A percentile compares a stretch with the other conserved stretches of the same genome.
These are phyloP conservation scores for Saccharomycopsis guyanensis DNA, from an alignment of 805 yeast genomes.

Conservation along the genomic window DNA sequence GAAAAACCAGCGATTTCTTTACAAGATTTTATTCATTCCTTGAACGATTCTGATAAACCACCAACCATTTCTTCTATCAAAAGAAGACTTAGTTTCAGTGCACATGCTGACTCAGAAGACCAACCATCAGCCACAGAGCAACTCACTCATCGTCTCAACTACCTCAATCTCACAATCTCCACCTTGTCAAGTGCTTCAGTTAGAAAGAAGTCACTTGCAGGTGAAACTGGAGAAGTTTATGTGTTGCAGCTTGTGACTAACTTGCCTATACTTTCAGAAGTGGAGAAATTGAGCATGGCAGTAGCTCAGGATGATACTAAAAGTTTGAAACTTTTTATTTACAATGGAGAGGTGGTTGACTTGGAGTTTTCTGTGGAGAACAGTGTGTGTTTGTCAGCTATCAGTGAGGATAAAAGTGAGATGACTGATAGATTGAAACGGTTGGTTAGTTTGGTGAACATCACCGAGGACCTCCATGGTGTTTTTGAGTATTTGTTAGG, in stretches of 20 bases:
- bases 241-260: slow-evolving; percentile 9
- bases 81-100: slow-evolving; percentile 5
- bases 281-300: no score
- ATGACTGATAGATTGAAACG: slow-evolving; percentile 5
- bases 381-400: slow-evolving; percentile 6
- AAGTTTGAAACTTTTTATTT: slow-evolving; percentile 8
- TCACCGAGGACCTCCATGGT: slow-evolving; percentile 15
- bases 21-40: slow-evolving; percentile 1
- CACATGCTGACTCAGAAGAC: neutral
- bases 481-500: no score
- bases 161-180: neutral
- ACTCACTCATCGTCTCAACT: neutral
- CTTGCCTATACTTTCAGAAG: slow-evolving; percentile 3
- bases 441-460: slow-evolving; percentile 4
- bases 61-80: neutral
- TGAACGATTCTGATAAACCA: neutral
- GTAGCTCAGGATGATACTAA: slow-evolving; percentile 3
- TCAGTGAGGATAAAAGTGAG: slow-evolving; percentile 1
- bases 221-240: slow-evolving; percentile 4
- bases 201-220: neutral
- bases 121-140: neutral
- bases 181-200: neutral
- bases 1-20: neutral
- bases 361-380: slow-evolving; percentile 10
- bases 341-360: slow-evolving; percentile 11